Evolutionary conservation across 148 eudicot species (phyloP).

Genomic region (Rhododendron vialii): DNA sequence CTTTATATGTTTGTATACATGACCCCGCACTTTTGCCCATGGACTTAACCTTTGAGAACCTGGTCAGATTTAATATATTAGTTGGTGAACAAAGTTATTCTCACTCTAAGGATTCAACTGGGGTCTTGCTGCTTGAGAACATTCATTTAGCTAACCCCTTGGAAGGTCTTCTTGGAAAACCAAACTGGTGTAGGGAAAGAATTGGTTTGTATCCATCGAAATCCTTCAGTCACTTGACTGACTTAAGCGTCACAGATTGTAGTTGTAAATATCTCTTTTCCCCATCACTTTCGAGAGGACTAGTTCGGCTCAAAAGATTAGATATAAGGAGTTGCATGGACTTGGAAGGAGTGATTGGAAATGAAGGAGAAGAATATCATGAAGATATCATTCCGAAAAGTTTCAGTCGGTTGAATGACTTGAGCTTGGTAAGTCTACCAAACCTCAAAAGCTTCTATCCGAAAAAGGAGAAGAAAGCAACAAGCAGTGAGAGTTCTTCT

Average conservation of each 20-base stretch:
- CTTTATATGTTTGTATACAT: not conserved
- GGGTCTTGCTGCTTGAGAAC: not conserved
- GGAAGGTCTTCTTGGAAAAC: not conserved
- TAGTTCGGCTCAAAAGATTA: not conserved
- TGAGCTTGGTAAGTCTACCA: not conserved
- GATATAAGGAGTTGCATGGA: rapidly evolving
- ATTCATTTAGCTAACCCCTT: not conserved
- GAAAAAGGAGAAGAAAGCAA: not conserved
- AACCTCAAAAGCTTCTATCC: not conserved
- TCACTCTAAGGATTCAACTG: not conserved
- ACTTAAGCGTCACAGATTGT: not conserved
- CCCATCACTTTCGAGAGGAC: not conserved
- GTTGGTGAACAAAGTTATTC: not conserved
- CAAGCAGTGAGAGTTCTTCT: not conserved
- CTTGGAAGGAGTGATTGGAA: not conserved
- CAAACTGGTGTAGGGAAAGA: not conserved
- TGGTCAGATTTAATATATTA: not conserved
- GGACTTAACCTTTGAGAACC: not conserved
- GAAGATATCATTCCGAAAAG: not conserved
- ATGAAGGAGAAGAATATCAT: not conserved
- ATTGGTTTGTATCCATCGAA: not conserved
- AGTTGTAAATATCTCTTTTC: not conserved
- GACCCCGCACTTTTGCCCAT: not conserved
- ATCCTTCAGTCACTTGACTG: not conserved
- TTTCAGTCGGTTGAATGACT: not conserved